Evolutionary conservation across 345 rosid species (phyloP), one percentile per base, ranked within the genome.

Genomic region (Capsella bursapastoris): DNA sequence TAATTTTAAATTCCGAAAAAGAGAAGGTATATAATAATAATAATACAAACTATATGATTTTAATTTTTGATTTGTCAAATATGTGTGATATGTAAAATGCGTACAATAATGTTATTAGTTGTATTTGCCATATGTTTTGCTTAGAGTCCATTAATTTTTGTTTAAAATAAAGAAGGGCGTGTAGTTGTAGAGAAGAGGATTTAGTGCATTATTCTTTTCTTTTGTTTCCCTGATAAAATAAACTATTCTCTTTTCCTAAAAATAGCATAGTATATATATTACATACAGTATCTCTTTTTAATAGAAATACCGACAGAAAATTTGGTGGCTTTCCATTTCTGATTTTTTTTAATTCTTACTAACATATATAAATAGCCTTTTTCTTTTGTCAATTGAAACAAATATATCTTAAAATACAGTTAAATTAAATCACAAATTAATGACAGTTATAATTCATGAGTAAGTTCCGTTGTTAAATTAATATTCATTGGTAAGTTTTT

Each of bases 81-180:
- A 38, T 13, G 25, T 22, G 25, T 22, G 49, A 49, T 56, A 44
- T 56, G 5, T 56, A 44, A 73, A 22, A 63, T 34, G 1, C 2
- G 25, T 7, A 34, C 37, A 34, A 34, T 34, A 34, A 34, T 34
- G 32, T 29, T 29, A 62, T 22, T 22, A 22, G 25, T 22, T 62
- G 55, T 43, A 32, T 13, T 41, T n/a, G 70, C 55, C 63, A 63
- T 72, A 31, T 62, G 55, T 40, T 49, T 49, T 60, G 27, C 38
- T 59, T 71, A 49, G 10, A 61, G 68, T 7, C 50, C 53, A 71
- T 40, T 28, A 34, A 34, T 6, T 1, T n/a, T n/a, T n/a, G n/a
- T n/a, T n/a, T n/a, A n/a, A n/a, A 16, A 51, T 60, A 50, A 61
- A 50, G 43, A 61, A 62, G 40, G 62, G 69, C 52, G 68, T 72